phyloP scores from a whole-genome alignment of 2,329 filamentous ascomycete species.

The Trichophyton mentagrophytes region DNA sequence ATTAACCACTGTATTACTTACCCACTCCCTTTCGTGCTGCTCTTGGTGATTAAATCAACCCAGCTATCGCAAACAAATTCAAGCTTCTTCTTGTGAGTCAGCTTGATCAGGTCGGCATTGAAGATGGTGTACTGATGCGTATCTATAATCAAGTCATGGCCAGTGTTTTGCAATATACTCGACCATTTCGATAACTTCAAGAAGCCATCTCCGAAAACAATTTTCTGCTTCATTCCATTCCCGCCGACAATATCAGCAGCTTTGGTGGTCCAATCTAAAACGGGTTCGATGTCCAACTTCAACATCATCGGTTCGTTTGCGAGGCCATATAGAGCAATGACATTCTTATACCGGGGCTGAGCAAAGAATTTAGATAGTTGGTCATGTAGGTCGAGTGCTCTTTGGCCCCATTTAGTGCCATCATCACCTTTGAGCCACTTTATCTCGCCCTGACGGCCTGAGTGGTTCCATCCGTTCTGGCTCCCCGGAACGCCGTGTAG shows the following conservation, averaged over 20 bases:
- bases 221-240: constrained; percentile 59
- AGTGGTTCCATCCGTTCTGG: constrained; percentile 98
- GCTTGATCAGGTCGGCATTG: constrained; percentile 73
- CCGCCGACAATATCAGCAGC: constrained; percentile 60
- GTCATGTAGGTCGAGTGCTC: constrained; percentile 77
- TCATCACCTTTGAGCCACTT: constrained; percentile 86
- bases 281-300: constrained; percentile 48
- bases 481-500: constrained; percentile 82
- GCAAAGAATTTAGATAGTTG: constrained; percentile 84
- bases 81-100: constrained; percentile 71
- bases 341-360: constrained; percentile 81
- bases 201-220: constrained; percentile 93
- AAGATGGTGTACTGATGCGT: constrained; percentile 99
- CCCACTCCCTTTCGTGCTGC: constrained; percentile 60
- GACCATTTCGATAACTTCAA: constrained; percentile 86
- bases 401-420: constrained; percentile 62
- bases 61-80: constrained; percentile 70
- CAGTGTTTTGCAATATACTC: constrained; percentile 58
- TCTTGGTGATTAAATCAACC: constrained; percentile 62
- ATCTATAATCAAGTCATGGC: constrained; percentile 66
- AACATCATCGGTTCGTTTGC: constrained; percentile 91
- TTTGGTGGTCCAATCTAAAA: constrained; percentile 66
- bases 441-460: constrained; percentile 66
- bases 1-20: constrained; percentile 17
- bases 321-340: constrained; percentile 85